These are phyloP conservation scores for Globisporangium takayamanum DNA, from an alignment of 352 stramenopile genomes.

Conservation along the genomic window DNA sequence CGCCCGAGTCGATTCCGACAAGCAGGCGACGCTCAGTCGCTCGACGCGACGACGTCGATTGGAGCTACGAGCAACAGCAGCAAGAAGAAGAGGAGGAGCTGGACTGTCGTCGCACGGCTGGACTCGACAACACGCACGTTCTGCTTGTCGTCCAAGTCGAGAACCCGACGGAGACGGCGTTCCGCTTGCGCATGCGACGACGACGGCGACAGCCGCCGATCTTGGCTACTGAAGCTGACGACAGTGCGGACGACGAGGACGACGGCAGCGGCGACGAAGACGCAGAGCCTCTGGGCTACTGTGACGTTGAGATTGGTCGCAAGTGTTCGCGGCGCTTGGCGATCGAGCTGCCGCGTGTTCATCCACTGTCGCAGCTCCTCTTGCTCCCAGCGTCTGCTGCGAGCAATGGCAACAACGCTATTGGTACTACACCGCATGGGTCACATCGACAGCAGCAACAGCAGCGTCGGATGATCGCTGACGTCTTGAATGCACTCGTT, in stretches of 20 bases:
- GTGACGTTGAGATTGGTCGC: conserved; percentile 39
- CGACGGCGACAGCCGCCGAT: not conserved
- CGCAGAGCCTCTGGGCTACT: not conserved
- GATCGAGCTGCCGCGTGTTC: conserved; percentile 34
- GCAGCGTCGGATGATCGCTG: conserved; percentile 5
- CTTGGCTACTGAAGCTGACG: not conserved
- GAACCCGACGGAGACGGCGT: conserved; percentile 70
- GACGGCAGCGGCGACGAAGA: not conserved
- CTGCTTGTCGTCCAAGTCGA: conserved; percentile 43
- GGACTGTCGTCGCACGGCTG: conserved; percentile 2
- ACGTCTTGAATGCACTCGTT: conserved; percentile 31
- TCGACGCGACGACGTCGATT: not conserved
- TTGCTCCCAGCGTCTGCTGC: not conserved
- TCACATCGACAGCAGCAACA: not conserved
- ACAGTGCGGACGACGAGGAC: not conserved
- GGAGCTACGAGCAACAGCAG: not conserved
- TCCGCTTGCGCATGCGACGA: conserved; percentile 33
- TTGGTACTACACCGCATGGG: too few relatives aligned
- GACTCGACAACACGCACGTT: conserved; percentile 46
- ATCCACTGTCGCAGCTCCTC: not conserved
- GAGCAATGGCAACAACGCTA: too few relatives aligned
- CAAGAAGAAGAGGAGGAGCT: too few relatives aligned
- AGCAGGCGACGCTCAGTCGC: not conserved
- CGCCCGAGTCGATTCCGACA: conserved; percentile 9
- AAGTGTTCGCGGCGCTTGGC: conserved; percentile 39